Conservation (phyloP, 805 yeast species). For the Schizosaccharomyces pombe region DNA sequence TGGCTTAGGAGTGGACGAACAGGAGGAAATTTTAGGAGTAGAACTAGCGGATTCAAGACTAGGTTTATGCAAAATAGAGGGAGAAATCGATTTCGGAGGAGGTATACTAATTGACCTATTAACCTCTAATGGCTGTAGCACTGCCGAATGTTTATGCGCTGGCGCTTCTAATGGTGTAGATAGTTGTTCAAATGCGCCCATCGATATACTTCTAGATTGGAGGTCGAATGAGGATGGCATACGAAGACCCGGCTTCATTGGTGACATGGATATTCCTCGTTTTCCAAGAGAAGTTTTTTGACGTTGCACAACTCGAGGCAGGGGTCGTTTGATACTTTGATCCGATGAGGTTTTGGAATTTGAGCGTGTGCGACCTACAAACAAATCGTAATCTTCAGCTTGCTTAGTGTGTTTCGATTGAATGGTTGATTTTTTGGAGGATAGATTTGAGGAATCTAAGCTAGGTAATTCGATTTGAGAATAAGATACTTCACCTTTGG, state of each 20-base stretch:
- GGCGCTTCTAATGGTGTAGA: not conserved
- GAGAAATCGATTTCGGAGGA: not conserved
- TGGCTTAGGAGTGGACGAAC: not conserved
- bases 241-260: not conserved
- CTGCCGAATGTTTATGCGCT: not conserved
- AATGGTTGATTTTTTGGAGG: not conserved
- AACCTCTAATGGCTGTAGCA: not conserved
- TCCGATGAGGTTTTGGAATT: not conserved
- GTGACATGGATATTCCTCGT: slow-evolving; percentile 1
- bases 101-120: not conserved
- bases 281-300: not conserved
- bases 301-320: not conserved
- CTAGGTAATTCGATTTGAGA: not conserved
- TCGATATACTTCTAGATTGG: not conserved
- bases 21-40: too few species aligned
- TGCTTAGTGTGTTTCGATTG: not conserved
- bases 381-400: not conserved
- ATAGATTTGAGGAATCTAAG: not conserved
- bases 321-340: not conserved
- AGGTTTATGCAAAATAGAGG: not conserved
- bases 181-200: not conserved
- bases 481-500: not conserved
- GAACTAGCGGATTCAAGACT: not conserved
- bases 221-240: not conserved
- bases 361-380: not conserved